Conservation (phyloP, 2,329 filamentous ascomycete genomes). For the Raffaelea arxii region DNA sequence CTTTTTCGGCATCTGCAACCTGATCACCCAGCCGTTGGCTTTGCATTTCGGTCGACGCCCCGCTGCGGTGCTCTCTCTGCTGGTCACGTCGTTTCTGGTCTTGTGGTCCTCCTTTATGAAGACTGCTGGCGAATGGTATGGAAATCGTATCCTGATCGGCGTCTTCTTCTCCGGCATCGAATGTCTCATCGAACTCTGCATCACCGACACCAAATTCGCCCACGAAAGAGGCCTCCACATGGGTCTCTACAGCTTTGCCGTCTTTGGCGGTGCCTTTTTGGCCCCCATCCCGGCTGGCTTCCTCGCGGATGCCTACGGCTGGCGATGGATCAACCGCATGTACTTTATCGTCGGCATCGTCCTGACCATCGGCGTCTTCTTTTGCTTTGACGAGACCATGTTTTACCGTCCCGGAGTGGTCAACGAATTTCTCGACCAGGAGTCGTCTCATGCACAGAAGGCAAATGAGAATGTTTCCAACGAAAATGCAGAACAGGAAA, state of each 20-base stretch:
- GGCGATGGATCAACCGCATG: conserved; percentile 32
- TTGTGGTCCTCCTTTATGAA: conserved; percentile 21
- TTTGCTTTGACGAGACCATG: no score
- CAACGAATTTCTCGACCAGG: no score
- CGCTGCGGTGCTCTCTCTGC: conserved; percentile 15
- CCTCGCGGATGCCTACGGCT: conserved; percentile 36
- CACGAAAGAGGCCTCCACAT: conserved; percentile 25
- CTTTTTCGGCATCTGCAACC: conserved; percentile 30
- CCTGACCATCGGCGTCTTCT: conserved; percentile 6
- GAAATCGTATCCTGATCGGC: no score
- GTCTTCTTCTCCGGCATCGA: no score
- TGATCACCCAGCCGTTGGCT: conserved; percentile 37
- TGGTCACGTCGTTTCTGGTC: no score
- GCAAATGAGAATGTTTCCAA: no score
- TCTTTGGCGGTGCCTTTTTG: conserved; percentile 33
- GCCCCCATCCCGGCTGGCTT: conserved; percentile 39
- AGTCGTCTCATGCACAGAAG: no score
- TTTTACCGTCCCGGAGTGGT: no score
- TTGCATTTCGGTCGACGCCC: conserved; percentile 29
- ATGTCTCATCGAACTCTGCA: no score
- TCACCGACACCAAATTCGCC: no score
- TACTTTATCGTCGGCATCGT: conserved; percentile 16
- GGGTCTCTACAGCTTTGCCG: conserved; percentile 30
- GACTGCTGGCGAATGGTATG: no score
- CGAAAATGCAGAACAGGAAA: no score